A percentile compares a stretch with the other conserved stretches of the same genome.
Evolutionary conservation across 768 basidiomycete genomes (phyloP).

Genomic region (Suillus tomentosus): DNA sequence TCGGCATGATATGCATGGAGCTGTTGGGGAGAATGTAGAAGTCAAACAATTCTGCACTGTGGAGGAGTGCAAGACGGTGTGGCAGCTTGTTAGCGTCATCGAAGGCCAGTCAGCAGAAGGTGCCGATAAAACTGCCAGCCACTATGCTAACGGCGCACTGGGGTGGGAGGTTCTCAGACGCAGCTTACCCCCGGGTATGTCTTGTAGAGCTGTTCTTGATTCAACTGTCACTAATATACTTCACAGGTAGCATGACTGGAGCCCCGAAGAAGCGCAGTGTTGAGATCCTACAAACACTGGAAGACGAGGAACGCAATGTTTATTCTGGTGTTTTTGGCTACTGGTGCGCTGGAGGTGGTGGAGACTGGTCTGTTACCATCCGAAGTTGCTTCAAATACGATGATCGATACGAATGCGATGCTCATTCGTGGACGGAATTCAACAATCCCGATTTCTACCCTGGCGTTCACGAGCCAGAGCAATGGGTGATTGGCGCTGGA

Average conservation of each 20-base stretch:
- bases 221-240: conserved; percentile 9
- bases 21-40: conserved; percentile 77
- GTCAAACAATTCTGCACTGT: conserved; percentile 86
- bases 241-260: conserved; percentile 91
- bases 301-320: conserved; percentile 68
- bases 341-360: conserved; percentile 84
- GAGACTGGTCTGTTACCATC: conserved; percentile 94
- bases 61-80: conserved; percentile 93
- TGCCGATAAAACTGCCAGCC: conserved; percentile 39
- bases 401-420: conserved; percentile 26
- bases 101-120: conserved; percentile 58
- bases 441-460: conserved; percentile 11
- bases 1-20: conserved; percentile 85
- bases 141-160: conserved; percentile 41
- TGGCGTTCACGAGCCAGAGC: conserved; percentile 38
- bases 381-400: conserved; percentile 86
- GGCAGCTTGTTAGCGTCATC: conserved; percentile 94
- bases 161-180: conserved; percentile 79
- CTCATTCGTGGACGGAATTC: conserved; percentile 16
- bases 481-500: conserved; percentile 88
- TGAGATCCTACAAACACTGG: conserved; percentile 82
- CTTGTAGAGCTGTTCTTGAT: conserved; percentile 1
- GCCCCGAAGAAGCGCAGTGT: conserved; percentile 95
- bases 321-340: conserved; percentile 96
- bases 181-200: conserved; percentile 84